A percentile compares a stretch with the other conserved stretches of the same genome.
These are phyloP conservation scores for Colletotrichum tofieldiae DNA, from an alignment of 2,329 filamentous ascomycete species.

Conservation along the genomic window DNA sequence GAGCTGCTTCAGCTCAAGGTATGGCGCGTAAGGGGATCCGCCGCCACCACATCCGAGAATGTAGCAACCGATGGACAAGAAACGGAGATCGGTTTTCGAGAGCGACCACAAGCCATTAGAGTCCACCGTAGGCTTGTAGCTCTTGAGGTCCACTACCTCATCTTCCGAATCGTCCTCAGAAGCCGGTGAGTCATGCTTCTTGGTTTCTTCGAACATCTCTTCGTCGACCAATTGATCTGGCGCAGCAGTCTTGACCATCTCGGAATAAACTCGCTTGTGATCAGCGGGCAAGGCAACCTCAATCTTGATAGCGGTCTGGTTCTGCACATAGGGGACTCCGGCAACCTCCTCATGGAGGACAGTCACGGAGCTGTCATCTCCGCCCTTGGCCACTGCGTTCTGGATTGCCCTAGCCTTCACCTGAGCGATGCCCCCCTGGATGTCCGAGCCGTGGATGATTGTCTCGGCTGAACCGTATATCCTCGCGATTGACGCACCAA, in stretches of 20 bases:
- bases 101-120: conserved; percentile 44
- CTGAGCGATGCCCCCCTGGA: conserved; percentile 39
- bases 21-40: conserved; percentile 46
- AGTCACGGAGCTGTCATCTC: conserved; percentile 39
- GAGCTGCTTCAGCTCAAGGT: conserved; percentile 44
- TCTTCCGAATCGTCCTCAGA: neutral
- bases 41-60: conserved; percentile 48
- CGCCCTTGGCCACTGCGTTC: conserved; percentile 44
- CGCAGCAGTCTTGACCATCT: conserved; percentile 25
- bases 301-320: conserved; percentile 45
- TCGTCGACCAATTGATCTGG: conserved; percentile 31
- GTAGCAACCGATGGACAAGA: conserved; percentile 47
- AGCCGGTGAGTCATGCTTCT: conserved; percentile 21
- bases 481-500: conserved; percentile 47
- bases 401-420: conserved; percentile 43
- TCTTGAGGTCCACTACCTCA: conserved; percentile 24
- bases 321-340: conserved; percentile 46
- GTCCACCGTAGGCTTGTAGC: conserved; percentile 36
- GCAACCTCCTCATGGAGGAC: conserved; percentile 45
- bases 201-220: conserved; percentile 38
- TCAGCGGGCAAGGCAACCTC: conserved; percentile 45
- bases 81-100: conserved; percentile 46
- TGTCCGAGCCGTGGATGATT: conserved; percentile 44
- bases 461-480: conserved; percentile 44
- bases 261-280: conserved; percentile 42